A percentile compares a stretch with the other conserved stretches of the same genome.
phyloP scores from a whole-genome alignment of 2,329 filamentous ascomycete genomes.

The Aureobasidium leucospermi region DNA sequence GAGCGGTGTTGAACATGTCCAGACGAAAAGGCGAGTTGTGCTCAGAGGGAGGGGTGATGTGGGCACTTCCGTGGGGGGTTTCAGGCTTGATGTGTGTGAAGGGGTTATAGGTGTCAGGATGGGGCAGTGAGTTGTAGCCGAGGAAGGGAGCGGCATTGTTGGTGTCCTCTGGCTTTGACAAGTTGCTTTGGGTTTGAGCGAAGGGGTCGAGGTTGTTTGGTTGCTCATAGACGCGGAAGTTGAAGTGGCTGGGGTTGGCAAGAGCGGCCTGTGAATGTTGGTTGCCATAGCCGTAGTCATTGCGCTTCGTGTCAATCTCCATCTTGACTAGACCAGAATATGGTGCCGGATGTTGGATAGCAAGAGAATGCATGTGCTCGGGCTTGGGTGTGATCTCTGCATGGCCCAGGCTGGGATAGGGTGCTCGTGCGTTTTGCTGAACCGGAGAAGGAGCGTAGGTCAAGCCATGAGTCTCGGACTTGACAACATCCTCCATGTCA shows the following conservation, averaged over 20 bases:
- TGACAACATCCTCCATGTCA: neutral
- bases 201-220: neutral
- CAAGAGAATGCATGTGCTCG: neutral
- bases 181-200: neutral
- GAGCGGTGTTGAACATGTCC: conserved; percentile 2
- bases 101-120: neutral
- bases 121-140: neutral
- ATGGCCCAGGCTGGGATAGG: neutral
- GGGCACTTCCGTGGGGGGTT: neutral
- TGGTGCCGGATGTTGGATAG: neutral
- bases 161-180: neutral
- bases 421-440: neutral
- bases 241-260: neutral
- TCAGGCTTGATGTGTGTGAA: neutral
- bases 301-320: neutral
- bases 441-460: neutral
- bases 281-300: neutral
- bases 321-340: neutral
- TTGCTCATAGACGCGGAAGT: neutral
- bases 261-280: neutral
- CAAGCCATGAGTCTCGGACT: neutral
- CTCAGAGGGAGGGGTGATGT: neutral
- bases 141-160: neutral
- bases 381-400: neutral
- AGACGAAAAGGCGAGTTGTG: neutral